A percentile compares a stretch with the other conserved stretches of the same genome.
Evolutionary conservation across 2,329 filamentous ascomycete genomes (phyloP).

Genomic region (Paramyrothecium sp.): DNA sequence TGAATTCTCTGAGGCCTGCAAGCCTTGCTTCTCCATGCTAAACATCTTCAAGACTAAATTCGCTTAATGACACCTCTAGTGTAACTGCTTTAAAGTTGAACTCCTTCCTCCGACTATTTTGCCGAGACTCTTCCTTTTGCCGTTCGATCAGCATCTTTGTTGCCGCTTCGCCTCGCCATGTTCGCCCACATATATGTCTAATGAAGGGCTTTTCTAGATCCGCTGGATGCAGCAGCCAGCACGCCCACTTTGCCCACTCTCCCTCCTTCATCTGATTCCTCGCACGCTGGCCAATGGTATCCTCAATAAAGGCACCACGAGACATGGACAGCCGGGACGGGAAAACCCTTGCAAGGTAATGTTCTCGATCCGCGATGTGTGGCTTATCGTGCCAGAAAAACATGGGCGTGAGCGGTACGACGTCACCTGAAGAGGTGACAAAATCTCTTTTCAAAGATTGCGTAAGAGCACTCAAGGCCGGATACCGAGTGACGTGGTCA

Average conservation of each 20-base stretch:
- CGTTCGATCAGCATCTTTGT: background rate
- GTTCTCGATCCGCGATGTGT: conserved; percentile 45
- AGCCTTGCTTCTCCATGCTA: background rate
- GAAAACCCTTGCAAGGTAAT: conserved; percentile 51
- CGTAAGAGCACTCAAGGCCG: conserved; percentile 40
- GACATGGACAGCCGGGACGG: conserved; percentile 46
- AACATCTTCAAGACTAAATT: background rate
- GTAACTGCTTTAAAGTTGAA: background rate
- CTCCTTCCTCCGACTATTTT: background rate
- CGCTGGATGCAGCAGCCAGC: background rate
- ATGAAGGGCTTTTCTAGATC: background rate
- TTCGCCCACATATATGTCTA: background rate
- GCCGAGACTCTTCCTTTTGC: background rate
- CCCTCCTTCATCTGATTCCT: conserved; percentile 57
- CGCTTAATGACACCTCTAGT: too few species aligned
- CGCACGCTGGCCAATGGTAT: conserved; percentile 53
- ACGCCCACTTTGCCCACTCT: conserved; percentile 2
- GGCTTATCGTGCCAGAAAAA: conserved; percentile 62
- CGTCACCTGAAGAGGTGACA: conserved; percentile 1
- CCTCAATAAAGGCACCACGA: conserved; percentile 55
- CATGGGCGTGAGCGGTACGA: conserved; percentile 50
- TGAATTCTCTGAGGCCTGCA: too few species aligned
- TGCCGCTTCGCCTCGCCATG: background rate
- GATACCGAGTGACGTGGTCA: conserved; percentile 40
- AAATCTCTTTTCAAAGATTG: conserved; percentile 40